phyloP scores from a whole-genome alignment of 768 basidiomycete genomes.

The Mycena olivaceomarginata region DNA sequence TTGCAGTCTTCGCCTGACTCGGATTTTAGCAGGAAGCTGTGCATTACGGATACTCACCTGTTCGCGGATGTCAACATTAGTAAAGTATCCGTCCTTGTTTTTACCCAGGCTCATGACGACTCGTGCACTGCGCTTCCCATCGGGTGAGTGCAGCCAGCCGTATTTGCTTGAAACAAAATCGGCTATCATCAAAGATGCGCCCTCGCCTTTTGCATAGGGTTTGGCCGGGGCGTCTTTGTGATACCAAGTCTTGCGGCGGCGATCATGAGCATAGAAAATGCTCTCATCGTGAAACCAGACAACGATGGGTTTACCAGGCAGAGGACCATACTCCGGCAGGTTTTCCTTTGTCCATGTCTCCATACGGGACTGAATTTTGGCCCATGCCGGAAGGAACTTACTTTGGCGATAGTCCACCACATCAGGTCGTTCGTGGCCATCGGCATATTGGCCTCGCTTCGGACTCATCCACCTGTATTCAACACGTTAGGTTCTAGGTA shows the following conservation, averaged over 20 bases:
- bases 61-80: constrained; percentile 37
- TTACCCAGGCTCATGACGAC: constrained; percentile 51
- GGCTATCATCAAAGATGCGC: constrained; percentile 56
- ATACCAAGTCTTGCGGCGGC: constrained; percentile 47
- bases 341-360: constrained; percentile 25
- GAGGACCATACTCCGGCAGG: not conserved
- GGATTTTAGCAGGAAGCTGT: too few relatives aligned
- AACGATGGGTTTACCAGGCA: constrained; percentile 31
- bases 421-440: constrained; percentile 57
- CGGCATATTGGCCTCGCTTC: constrained; percentile 50
- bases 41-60: not conserved
- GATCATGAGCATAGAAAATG: constrained; percentile 60
- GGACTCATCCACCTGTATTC: constrained; percentile 27
- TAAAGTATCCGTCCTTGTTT: constrained; percentile 50
- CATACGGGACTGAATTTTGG: constrained; percentile 28
- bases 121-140: constrained; percentile 44
- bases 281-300: constrained; percentile 56
- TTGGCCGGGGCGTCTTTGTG: constrained; percentile 41
- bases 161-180: constrained; percentile 59
- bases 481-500: not conserved
- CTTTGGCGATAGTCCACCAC: constrained; percentile 52
- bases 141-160: constrained; percentile 50
- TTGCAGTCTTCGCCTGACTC: constrained; percentile 34
- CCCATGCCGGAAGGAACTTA: constrained; percentile 45
- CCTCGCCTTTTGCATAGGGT: constrained; percentile 59